phyloP scores from a whole-genome alignment of 2,329 filamentous ascomycete genomes.

The Metarhizium guizhouense region DNA sequence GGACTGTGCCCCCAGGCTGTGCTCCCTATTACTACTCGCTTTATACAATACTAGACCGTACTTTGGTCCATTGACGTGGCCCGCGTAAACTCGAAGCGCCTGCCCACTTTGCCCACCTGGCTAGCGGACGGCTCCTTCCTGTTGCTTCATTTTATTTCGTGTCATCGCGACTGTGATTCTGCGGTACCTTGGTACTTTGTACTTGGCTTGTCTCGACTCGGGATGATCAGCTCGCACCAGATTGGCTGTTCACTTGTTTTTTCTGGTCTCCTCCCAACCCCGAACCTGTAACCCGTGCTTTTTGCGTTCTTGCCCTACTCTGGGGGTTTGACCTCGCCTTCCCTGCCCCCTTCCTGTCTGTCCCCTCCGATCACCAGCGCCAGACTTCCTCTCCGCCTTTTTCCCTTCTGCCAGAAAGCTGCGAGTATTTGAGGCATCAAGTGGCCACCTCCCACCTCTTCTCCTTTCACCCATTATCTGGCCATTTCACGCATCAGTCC shows the following conservation, averaged over 20 bases:
- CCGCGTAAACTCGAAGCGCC: too few relatives aligned
- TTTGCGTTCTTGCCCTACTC: neutral
- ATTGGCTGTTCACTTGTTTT: neutral
- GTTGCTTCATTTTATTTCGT: neutral
- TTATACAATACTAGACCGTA: neutral
- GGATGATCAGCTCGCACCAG: neutral
- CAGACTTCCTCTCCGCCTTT: neutral
- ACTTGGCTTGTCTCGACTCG: neutral
- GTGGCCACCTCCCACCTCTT: slow-evolving; percentile 3
- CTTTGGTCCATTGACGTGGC: neutral
- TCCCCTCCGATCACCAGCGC: neutral
- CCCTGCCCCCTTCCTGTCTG: neutral
- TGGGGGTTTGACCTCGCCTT: neutral
- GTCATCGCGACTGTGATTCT: neutral
- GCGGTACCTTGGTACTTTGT: neutral
- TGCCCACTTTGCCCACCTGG: neutral
- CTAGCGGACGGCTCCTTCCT: neutral
- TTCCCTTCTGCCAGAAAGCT: neutral
- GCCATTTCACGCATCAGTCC: slow-evolving; percentile 5
- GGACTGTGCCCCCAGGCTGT: neutral
- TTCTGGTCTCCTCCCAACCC: neutral
- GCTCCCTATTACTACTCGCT: too few relatives aligned
- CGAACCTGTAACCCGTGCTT: neutral
- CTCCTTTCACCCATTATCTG: slow-evolving; percentile 6
- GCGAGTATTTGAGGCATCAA: slow-evolving; percentile 8